Base-by-base conservation (phyloP, 1,139 yeast species). In the Taphrina pruni region DNA sequence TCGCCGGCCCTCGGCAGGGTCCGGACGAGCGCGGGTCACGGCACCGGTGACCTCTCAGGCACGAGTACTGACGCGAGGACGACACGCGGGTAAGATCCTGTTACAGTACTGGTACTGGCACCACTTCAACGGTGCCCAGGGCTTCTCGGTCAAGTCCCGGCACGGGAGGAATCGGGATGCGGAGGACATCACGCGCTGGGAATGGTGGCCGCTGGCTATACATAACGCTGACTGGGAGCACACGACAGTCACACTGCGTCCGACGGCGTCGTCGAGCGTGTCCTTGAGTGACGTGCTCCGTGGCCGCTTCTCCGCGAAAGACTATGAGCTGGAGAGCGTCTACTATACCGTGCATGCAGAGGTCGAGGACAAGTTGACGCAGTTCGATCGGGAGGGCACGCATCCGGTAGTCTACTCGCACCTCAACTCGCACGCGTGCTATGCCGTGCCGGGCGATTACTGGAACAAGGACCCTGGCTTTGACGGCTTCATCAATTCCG, bases 161-260 rank as follows among this genome's bases (percentile, higher is more conserved):
- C 17, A 43, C 26, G 51, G 54, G 6, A 20, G 36, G 43, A n/a
- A 21, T n/a, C 54, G 62, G 17, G 62, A 58, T 14, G 39, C 62
- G 26, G 62, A 58, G 11, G 62, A 45, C 26, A 14, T 58, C 43
- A 58, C 62, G 52, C 20, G 62, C 6, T 58, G 62, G 62, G 62
- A 58, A 26, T 58, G 62, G 62, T 58, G 62, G 62, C 62, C 62
- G 20, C 41, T 58, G n/a, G 62, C 62, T 21, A 45, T 58, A 12
- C 62, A 58, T 17, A 58, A 58, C 46, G 51, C 62, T 17, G 62
- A 58, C n/a, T 58, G 62, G 62, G 62, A 58, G 45, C 62, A 58
- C 41, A 58, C 62, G 21, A 58, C 62, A 12, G 21, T 58, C 43
- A 58, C 62, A 1, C 32, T 58, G 54, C 12, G 35, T 6, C 62